These are phyloP conservation scores for Yarrowia phangngaensis DNA, from an alignment of 805 yeast genomes.

Conservation along the genomic window DNA sequence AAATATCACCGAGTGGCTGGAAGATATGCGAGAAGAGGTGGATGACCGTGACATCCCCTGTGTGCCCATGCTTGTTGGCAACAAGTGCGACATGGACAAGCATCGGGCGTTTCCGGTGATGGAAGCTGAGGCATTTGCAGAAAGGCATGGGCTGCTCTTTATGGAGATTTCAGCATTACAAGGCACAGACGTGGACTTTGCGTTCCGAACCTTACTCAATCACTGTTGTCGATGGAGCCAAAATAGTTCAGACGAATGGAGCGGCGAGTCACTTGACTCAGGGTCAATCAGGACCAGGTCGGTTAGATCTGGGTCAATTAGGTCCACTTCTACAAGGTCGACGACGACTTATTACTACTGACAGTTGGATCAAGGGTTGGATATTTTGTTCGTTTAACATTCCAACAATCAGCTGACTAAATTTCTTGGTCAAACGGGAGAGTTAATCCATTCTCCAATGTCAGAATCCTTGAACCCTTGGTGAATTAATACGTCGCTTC, in stretches of 20 bases:
- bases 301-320: no score
- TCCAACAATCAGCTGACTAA: no score
- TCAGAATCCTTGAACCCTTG: no score
- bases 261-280: conserved; percentile 8
- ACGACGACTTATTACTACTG: no score
- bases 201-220: conserved; percentile 46
- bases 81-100: conserved; percentile 88
- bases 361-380: no score
- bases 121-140: conserved; percentile 89
- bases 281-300: no score
- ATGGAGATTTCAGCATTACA: conserved; percentile 94
- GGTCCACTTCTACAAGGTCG: no score
- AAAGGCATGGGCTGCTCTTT: conserved; percentile 85
- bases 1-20: conserved; percentile 86
- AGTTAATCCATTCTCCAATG: no score
- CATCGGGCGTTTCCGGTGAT: conserved; percentile 96
- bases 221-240: conserved; percentile 6
- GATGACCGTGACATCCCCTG: conserved; percentile 95
- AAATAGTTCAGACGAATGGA: neutral
- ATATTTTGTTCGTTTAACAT: no score
- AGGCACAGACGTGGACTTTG: conserved; percentile 85
- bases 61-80: conserved; percentile 64
- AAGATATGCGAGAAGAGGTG: conserved; percentile 89
- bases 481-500: no score
- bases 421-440: no score